Base-by-base conservation (phyloP, 768 basidiomycete genomes). In the Mycena venus region DNA sequence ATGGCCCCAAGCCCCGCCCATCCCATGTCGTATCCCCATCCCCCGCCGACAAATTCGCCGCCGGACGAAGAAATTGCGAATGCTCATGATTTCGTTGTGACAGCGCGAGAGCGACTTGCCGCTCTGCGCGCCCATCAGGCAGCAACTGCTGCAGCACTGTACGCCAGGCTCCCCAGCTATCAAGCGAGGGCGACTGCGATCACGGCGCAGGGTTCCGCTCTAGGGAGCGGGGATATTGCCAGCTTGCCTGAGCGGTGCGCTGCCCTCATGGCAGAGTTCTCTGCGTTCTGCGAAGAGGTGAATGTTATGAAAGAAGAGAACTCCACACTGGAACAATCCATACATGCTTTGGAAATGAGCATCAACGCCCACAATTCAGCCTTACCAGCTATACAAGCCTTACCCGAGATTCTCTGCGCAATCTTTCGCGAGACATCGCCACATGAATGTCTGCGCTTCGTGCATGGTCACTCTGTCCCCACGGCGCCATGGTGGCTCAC, bases 401-500 rank as follows among this genome's bases (percentile, higher is more conserved):
- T 49, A 38, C 34, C 58, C 58, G 58, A 59, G 58, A 36, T 59
- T 34, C 58, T 59, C n/a, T 59, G 58, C n/a, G 58, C 36, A 59
- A 59, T 59, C 32, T 59, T 59, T 59, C 34, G 34, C 58, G 36
- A 34, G 58, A 59, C 34, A 36, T 59, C 34, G 32, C 58, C 58
- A 59, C 34, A n/a, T 17, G 40, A 42, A 4, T 17, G 40, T 34
- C 11, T 36, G 34, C 32, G 34, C n/a, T 36, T 1, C 32, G 32
- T 59, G 34, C 21, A 21, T 34, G 6, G 2, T 34, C 12, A 59
- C 34, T 21, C n/a, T 31, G 58, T 59, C 58, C 6, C 58, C 34
- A 34, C 21, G 38, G 58, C 58, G n/a, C 58, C 58, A 59, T 59
- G 58, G 58, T 38, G 58, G 58, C 58, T 59, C 58, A 38, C 58